Conservation (phyloP, 1,139 yeast genomes). For the Pichia sp. region DNA sequence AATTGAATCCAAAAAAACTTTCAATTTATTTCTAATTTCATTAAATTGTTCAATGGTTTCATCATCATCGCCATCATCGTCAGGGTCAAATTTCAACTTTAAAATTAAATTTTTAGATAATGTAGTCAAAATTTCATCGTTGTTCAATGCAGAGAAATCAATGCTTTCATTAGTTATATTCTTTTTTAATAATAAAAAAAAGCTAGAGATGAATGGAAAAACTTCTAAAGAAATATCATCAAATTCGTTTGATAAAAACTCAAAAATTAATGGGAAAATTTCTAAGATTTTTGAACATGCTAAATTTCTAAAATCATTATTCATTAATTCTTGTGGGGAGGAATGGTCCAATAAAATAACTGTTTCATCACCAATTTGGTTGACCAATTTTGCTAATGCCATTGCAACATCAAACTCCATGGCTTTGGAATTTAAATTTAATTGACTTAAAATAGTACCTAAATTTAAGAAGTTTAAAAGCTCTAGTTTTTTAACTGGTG, state of each 20-base stretch:
- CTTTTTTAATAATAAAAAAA: slow-evolving; percentile 64
- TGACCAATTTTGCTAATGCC: slow-evolving; percentile 71
- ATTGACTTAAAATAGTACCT: slow-evolving; percentile 44
- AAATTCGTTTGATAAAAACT: slow-evolving; percentile 70
- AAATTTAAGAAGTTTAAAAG: slow-evolving; percentile 64
- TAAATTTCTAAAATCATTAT: slow-evolving; percentile 34
- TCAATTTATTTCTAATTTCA: slow-evolving; percentile 69
- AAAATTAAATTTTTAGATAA: slow-evolving; percentile 63
- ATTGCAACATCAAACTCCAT: slow-evolving; percentile 58
- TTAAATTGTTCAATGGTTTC: slow-evolving; percentile 68
- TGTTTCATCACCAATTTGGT: slow-evolving; percentile 71
- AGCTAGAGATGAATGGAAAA: slow-evolving; percentile 72
- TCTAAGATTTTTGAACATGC: slow-evolving; percentile 47
- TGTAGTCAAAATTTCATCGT: slow-evolving; percentile 49
- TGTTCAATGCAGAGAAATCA: slow-evolving; percentile 29
- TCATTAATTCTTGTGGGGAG: slow-evolving; percentile 28
- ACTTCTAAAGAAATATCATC: slow-evolving; percentile 85
- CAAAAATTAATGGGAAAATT: slow-evolving; percentile 67
- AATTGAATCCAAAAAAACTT: slow-evolving; percentile 77
- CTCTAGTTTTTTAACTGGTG: slow-evolving; percentile 76
- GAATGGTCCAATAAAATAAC: slow-evolving; percentile 56
- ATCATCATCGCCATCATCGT: slow-evolving; percentile 65
- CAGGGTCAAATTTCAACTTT: slow-evolving; percentile 75
- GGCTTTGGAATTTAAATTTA: slow-evolving; percentile 32
- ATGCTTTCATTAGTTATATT: slow-evolving; percentile 33